Conservation (phyloP, 2,329 filamentous ascomycete genomes). For the Davidsoniella australis region DNA sequence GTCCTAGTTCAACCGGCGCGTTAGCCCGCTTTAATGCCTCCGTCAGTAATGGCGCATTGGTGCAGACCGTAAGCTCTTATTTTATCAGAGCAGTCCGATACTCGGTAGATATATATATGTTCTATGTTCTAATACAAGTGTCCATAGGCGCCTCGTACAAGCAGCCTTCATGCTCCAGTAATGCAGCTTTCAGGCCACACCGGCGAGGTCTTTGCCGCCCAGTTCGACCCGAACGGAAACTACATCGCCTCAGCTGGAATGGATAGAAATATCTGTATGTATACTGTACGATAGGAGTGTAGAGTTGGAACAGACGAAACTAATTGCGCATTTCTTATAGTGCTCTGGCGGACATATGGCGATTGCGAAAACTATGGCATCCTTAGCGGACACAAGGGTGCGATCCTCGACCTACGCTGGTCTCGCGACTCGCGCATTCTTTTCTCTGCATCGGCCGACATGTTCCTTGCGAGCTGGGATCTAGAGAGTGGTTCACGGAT, state of each 20-base stretch:
- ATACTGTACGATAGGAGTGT: background rate
- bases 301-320: background rate
- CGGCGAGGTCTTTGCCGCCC: conserved; percentile 81
- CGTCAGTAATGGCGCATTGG: conserved; percentile 26
- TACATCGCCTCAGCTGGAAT: conserved; percentile 88
- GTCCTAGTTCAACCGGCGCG: conserved; percentile 28
- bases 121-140: background rate
- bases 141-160: conserved; percentile 56
- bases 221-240: conserved; percentile 77
- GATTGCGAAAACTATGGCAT: conserved; percentile 89
- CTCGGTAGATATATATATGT: background rate
- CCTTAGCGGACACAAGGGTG: conserved; percentile 76
- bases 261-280: conserved; percentile 75
- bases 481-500: conserved; percentile 81
- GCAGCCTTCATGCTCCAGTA: conserved; percentile 70
- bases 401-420: conserved; percentile 87
- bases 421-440: conserved; percentile 82
- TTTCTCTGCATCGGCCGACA: conserved; percentile 87
- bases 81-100: background rate
- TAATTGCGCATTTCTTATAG: conserved; percentile 25
- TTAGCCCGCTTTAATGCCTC: conserved; percentile 35
- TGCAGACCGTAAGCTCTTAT: conserved; percentile 30
- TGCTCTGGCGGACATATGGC: conserved; percentile 86
- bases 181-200: conserved; percentile 76
- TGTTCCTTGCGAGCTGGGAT: conserved; percentile 88